phyloP scores from a whole-genome alignment of 495 filamentous ascomycete species.

The Aspergillus indologenus region DNA sequence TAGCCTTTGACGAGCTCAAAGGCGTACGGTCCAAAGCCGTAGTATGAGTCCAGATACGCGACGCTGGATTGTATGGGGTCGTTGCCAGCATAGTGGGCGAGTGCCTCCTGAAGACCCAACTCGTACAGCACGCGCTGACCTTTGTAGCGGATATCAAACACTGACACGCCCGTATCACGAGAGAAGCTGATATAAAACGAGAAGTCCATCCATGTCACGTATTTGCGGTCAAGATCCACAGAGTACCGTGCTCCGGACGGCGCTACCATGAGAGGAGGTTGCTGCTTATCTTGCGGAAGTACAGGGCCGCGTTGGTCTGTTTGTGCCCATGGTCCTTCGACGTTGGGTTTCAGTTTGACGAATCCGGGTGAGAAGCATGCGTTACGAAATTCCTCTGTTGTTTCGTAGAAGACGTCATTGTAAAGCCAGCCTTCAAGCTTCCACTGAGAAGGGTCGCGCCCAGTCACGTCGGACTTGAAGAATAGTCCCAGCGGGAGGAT shows the following conservation, averaged over 20 bases:
- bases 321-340: constrained; percentile 18
- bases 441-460: constrained; percentile 19
- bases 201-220: constrained; percentile 21
- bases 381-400: constrained; percentile 16
- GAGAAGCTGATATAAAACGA: constrained; percentile 20
- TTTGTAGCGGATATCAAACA: constrained; percentile 19
- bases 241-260: constrained; percentile 17
- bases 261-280: constrained; percentile 15
- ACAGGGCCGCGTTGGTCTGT: constrained; percentile 16
- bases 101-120: constrained; percentile 17
- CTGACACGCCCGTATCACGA: constrained; percentile 15
- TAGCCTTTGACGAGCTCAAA: constrained; percentile 19
- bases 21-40: constrained; percentile 16
- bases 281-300: constrained; percentile 12
- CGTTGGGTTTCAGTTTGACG: constrained; percentile 14
- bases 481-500: constrained; percentile 17
- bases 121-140: constrained; percentile 19
- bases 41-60: constrained; percentile 19
- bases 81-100: constrained; percentile 19
- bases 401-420: constrained; percentile 20
- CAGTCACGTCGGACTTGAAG: constrained; percentile 19
- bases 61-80: constrained; percentile 19
- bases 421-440: constrained; percentile 20
- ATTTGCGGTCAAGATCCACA: constrained; percentile 16
- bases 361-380: constrained; percentile 19